Percentiles rank a stretch among this genome's conserved stretches.
Evolutionary conservation across 2,329 filamentous ascomycete genomes (phyloP).

Genomic region (Trichophyton simii): DNA sequence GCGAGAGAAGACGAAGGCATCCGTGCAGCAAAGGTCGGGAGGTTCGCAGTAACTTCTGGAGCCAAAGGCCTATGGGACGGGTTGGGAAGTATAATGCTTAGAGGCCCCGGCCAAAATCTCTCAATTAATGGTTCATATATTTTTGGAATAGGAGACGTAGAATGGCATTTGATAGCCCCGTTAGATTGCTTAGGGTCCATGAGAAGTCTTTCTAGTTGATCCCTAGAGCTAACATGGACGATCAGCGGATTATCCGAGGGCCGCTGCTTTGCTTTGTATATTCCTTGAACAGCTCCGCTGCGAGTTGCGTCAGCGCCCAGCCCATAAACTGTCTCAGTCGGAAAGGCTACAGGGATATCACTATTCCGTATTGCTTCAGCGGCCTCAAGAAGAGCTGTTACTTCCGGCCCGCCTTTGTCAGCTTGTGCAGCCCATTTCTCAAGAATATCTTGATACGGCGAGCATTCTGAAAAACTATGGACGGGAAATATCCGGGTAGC

Average conservation of each 20-base stretch:
- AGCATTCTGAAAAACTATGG: slow-evolving; percentile 25
- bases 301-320: slow-evolving; percentile 91
- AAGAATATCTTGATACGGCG: slow-evolving; percentile 22
- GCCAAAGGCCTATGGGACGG: slow-evolving; percentile 59
- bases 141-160: slow-evolving; percentile 43
- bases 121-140: slow-evolving; percentile 69
- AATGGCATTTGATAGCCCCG: slow-evolving; percentile 20
- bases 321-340: slow-evolving; percentile 95
- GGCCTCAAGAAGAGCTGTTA: slow-evolving; percentile 48
- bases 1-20: slow-evolving; percentile 83
- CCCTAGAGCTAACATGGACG: slow-evolving; percentile 71
- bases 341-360: slow-evolving; percentile 77
- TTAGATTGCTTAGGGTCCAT: slow-evolving; percentile 22
- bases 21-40: slow-evolving; percentile 74
- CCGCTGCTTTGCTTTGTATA: slow-evolving; percentile 79
- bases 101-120: slow-evolving; percentile 83
- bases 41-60: slow-evolving; percentile 79
- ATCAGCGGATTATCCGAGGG: slow-evolving; percentile 94
- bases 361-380: slow-evolving; percentile 52
- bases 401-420: slow-evolving; percentile 31
- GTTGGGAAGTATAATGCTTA: slow-evolving; percentile 79
- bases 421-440: slow-evolving; percentile 30
- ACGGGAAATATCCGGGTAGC: slow-evolving; percentile 28
- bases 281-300: slow-evolving; percentile 71
- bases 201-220: slow-evolving; percentile 58